Evolutionary conservation across 2,329 filamentous ascomycete genomes (phyloP).

Genomic region (Penicillium sp.): DNA sequence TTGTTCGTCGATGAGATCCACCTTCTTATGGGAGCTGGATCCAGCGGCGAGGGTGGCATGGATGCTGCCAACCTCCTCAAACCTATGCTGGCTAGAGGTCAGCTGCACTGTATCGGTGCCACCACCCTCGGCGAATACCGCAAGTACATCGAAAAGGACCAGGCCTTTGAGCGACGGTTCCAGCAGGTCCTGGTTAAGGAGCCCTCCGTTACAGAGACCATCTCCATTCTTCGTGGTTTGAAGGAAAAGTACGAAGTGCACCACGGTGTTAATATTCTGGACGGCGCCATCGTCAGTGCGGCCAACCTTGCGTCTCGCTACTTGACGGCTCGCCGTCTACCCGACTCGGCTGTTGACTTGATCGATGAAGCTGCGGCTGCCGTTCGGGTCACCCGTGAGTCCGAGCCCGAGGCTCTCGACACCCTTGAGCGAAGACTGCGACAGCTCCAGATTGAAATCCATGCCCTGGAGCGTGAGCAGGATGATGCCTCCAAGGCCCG

Average conservation of each 20-base stretch:
- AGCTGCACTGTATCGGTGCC: conserved; percentile 95
- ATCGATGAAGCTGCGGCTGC: conserved; percentile 95
- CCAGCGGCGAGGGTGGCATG: conserved; percentile 95
- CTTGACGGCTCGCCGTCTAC: conserved; percentile 81
- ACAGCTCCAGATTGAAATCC: conserved; percentile 95
- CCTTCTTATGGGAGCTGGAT: conserved; percentile 93
- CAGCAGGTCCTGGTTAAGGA: conserved; percentile 98
- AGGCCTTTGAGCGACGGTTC: conserved; percentile 96
- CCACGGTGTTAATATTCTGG: conserved; percentile 93
- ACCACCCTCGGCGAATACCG: conserved; percentile 93
- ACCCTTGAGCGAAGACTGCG: conserved; percentile 84
- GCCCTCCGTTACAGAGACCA: conserved; percentile 78
- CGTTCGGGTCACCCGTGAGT: conserved; percentile 92
- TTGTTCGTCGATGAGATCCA: conserved; percentile 99
- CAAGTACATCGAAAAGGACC: conserved; percentile 99
- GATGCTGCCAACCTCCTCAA: conserved; percentile 96
- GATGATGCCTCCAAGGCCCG: conserved; percentile 86
- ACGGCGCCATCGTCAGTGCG: conserved; percentile 84
- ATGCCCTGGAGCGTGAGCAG: conserved; percentile 87
- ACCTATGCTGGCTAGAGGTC: conserved; percentile 94
- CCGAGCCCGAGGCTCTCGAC: conserved; percentile 91
- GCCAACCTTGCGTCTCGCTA: conserved; percentile 92
- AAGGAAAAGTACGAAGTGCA: conserved; percentile 99
- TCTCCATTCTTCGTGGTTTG: conserved; percentile 95
- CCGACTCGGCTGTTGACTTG: conserved; percentile 93